Evolutionary conservation across 352 stramenopile genomes (phyloP).

Genomic region (Bremia lactucae): DNA sequence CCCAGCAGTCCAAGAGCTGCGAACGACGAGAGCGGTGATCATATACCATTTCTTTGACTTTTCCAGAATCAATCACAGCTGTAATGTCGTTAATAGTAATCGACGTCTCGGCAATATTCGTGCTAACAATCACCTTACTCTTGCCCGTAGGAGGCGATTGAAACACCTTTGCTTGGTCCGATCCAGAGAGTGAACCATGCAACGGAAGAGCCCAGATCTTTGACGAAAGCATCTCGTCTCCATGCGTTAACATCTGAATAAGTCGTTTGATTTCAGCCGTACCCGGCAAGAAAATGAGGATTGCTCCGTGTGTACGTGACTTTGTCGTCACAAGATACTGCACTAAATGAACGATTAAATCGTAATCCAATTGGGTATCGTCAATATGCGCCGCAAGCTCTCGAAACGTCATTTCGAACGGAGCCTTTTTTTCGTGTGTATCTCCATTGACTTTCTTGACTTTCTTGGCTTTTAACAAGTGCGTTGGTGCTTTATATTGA

Average conservation of each 20-base stretch:
- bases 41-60: conserved; percentile 86
- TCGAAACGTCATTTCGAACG: conserved; percentile 25
- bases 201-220: conserved; percentile 61
- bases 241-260: conserved; percentile 43
- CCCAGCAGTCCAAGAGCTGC: conserved; percentile 74
- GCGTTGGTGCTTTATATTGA: conserved; percentile 48
- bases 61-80: conserved; percentile 76
- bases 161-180: conserved; percentile 71
- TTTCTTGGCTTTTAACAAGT: conserved; percentile 45
- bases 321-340: conserved; percentile 50
- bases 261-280: conserved; percentile 77
- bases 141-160: conserved; percentile 43
- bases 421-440: conserved; percentile 14
- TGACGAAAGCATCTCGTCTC: conserved; percentile 22
- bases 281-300: conserved; percentile 76
- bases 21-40: conserved; percentile 57
- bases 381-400: conserved; percentile 72
- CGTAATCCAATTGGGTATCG: conserved; percentile 90
- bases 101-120: conserved; percentile 85
- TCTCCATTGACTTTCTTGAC: conserved; percentile 29
- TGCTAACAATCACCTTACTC: conserved; percentile 81
- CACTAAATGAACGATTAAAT: conserved; percentile 82
- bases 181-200: conserved; percentile 61
- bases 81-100: conserved; percentile 87
- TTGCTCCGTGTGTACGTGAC: conserved; percentile 23